These are phyloP conservation scores for Sclerotiophoma versabilis DNA, from an alignment of 2,329 filamentous ascomycete genomes.

Conservation along the genomic window DNA sequence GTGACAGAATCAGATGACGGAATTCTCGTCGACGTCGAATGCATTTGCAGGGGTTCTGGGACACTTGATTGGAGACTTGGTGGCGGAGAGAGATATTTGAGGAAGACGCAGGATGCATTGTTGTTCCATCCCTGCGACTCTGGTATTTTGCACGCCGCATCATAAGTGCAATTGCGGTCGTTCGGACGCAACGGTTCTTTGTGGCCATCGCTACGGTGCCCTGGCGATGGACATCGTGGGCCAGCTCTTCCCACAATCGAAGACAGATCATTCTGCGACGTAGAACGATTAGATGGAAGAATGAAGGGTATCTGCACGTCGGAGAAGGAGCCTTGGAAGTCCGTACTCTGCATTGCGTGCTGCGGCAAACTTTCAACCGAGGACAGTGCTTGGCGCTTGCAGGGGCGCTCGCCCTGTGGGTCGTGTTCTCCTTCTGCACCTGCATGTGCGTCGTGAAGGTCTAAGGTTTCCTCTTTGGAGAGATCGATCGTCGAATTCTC, in stretches of 20 bases:
- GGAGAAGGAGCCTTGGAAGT: neutral
- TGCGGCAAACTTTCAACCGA: neutral
- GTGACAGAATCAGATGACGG: neutral
- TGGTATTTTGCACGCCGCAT: neutral
- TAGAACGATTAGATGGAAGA: neutral
- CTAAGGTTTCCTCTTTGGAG: neutral
- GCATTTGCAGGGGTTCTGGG: neutral
- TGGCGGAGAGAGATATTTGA: neutral
- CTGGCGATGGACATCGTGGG: neutral
- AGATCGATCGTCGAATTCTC: neutral
- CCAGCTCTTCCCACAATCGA: neutral
- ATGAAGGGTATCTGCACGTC: neutral
- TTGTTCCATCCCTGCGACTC: neutral
- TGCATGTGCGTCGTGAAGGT: neutral
- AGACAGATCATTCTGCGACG: neutral
- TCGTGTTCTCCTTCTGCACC: constrained; percentile 19
- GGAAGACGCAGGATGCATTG: neutral
- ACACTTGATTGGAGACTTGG: neutral
- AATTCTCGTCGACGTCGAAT: neutral
- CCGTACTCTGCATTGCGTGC: neutral
- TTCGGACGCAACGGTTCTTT: constrained; percentile 1
- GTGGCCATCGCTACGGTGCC: constrained; percentile 5
- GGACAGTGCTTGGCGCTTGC: constrained; percentile 13
- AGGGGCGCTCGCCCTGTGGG: neutral
- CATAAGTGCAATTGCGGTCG: neutral